phyloP scores from a whole-genome alignment of 2,329 filamentous ascomycete genomes.

The Exophiala spinifera region DNA sequence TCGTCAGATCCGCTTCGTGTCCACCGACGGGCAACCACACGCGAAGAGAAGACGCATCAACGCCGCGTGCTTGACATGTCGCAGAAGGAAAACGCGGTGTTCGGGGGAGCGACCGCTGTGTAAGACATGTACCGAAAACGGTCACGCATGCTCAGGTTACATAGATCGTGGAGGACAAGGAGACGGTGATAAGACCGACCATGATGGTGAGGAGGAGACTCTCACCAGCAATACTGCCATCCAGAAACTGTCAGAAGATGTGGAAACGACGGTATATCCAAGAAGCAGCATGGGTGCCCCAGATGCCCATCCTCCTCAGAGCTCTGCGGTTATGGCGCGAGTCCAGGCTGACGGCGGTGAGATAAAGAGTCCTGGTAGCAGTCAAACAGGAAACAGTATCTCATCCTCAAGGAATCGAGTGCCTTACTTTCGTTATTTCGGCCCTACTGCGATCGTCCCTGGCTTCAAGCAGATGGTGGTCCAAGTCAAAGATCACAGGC shows the following conservation, averaged over 20 bases:
- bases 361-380: constrained; percentile 35
- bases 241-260: constrained; percentile 8
- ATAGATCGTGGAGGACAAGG: constrained; percentile 41
- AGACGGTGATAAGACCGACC: constrained; percentile 13
- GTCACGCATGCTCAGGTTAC: constrained; percentile 67
- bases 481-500: constrained; percentile 23
- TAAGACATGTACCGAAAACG: constrained; percentile 69
- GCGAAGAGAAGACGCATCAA: constrained; percentile 76
- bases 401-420: constrained; percentile 59
- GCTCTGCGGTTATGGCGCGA: background rate
- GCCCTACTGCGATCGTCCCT: constrained; percentile 84
- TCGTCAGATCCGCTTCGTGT: constrained; percentile 69
- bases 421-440: constrained; percentile 88
- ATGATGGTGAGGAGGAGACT: constrained; percentile 20
- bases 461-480: constrained; percentile 88
- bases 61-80: constrained; percentile 72
- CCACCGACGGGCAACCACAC: constrained; percentile 76
- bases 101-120: constrained; percentile 70
- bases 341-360: constrained; percentile 4
- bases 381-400: constrained; percentile 38
- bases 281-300: too few relatives aligned
- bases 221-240: constrained; percentile 8
- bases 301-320: background rate
- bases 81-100: constrained; percentile 72
- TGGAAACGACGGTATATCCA: background rate